These are phyloP conservation scores for Phaeolepiota aurea DNA, from an alignment of 768 basidiomycete species.

Conservation along the genomic window DNA sequence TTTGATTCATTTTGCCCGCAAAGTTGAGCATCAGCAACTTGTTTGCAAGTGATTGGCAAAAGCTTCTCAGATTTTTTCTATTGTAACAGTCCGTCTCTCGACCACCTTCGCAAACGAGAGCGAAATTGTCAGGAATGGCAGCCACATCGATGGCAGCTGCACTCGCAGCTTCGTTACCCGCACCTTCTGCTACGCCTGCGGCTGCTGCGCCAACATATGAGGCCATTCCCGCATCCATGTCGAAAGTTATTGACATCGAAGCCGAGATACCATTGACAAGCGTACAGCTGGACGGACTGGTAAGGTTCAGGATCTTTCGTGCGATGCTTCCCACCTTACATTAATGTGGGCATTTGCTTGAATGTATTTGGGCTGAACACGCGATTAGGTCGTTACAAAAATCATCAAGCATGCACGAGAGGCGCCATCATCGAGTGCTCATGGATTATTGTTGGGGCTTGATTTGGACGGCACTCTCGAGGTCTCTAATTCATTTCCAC, in stretches of 20 bases:
- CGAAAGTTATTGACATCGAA: conserved; percentile 90
- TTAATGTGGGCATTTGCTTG: conserved; percentile 2
- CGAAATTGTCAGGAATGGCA: conserved; percentile 34
- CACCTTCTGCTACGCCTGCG: conserved; percentile 49
- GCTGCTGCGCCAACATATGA: conserved; percentile 69
- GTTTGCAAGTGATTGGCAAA: conserved; percentile 23
- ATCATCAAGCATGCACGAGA: conserved; percentile 91
- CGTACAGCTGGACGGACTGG: conserved; percentile 85
- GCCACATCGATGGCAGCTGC: conserved; percentile 89
- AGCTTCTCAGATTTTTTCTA: conserved; percentile 14
- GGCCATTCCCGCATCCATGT: conserved; percentile 87
- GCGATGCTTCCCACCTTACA: neutral
- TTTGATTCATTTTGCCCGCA: no score
- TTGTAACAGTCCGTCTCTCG: neutral
- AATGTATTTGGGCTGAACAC: conserved; percentile 4
- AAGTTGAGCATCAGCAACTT: no score
- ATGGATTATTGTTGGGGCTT: conserved; percentile 83
- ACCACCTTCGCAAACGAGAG: neutral
- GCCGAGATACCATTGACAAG: conserved; percentile 72
- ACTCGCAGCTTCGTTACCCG: conserved; percentile 75
- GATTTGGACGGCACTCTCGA: conserved; percentile 89
- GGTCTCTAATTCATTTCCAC: conserved; percentile 83
- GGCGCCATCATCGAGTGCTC: conserved; percentile 58
- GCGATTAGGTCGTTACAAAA: conserved; percentile 76
- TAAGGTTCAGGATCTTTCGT: conserved; percentile 26